phyloP scores from a whole-genome alignment of 306 rosid species.

The Quercus agrifolia region DNA sequence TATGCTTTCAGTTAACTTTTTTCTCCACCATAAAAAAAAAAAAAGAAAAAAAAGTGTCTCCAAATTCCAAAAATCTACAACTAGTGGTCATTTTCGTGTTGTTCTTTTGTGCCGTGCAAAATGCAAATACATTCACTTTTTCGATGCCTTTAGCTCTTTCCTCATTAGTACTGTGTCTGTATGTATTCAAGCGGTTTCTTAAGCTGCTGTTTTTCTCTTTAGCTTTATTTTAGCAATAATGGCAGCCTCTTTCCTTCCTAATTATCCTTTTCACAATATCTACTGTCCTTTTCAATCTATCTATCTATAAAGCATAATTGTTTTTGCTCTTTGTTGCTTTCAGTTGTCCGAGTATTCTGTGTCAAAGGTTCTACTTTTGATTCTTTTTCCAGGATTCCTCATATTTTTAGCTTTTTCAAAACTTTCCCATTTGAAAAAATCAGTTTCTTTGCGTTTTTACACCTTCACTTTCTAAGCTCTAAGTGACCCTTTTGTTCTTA shows the following conservation, averaged over 20 bases:
- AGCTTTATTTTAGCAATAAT: slow-evolving; percentile 11
- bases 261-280: neutral
- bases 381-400: neutral
- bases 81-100: slow-evolving; percentile 30
- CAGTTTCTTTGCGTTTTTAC: slow-evolving; percentile 6
- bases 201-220: neutral
- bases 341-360: neutral
- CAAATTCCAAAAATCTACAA: slow-evolving; percentile 28
- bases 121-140: neutral
- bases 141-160: neutral
- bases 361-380: neutral
- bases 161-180: slow-evolving; percentile 4
- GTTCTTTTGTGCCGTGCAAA: slow-evolving; percentile 18
- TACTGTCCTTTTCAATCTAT: neutral
- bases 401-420: slow-evolving; percentile 14
- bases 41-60: neutral
- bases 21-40: slow-evolving; percentile 22
- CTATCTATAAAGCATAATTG: no score
- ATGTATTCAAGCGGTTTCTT: no score
- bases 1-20: slow-evolving; percentile 27
- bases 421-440: slow-evolving; percentile 25
- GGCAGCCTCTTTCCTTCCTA: slow-evolving; percentile 12
- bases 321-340: neutral
- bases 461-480: slow-evolving; percentile 17
- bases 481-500: slow-evolving; percentile 6